Evolutionary conservation across 768 basidiomycete genomes (phyloP).

Genomic region (Amanita fuliginea): DNA sequence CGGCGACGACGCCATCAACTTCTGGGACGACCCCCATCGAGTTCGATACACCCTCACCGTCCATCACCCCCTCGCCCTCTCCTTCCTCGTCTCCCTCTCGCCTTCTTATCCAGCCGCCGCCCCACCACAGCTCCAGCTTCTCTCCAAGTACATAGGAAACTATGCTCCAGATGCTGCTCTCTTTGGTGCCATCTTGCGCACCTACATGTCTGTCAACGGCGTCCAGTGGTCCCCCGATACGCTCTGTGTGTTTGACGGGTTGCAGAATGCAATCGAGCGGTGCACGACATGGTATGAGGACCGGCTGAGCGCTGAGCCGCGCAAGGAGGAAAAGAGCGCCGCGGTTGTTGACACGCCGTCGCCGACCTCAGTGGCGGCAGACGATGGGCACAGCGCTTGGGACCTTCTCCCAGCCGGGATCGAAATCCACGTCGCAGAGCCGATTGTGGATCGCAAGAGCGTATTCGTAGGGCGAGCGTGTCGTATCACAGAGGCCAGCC

Average conservation of each 20-base stretch:
- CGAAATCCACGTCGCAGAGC: slow-evolving; percentile 60
- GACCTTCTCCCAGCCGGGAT: slow-evolving; percentile 40
- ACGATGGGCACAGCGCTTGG: neutral
- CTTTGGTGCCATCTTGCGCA: slow-evolving; percentile 70
- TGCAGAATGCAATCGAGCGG: slow-evolving; percentile 63
- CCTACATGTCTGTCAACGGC: slow-evolving; percentile 67
- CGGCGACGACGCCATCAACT: slow-evolving; percentile 51
- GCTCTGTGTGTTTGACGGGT: slow-evolving; percentile 81
- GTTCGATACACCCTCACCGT: slow-evolving; percentile 53
- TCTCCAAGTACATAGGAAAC: slow-evolving; percentile 75
- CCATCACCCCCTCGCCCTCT: slow-evolving; percentile 18
- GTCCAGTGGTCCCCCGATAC: slow-evolving; percentile 67
- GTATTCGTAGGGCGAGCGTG: slow-evolving; percentile 82
- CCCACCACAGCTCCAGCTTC: slow-evolving; percentile 75
- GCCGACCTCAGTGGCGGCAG: neutral
- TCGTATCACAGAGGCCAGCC: slow-evolving; percentile 61
- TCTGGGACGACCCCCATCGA: slow-evolving; percentile 37
- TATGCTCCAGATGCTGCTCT: slow-evolving; percentile 64
- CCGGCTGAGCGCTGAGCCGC: slow-evolving; percentile 42
- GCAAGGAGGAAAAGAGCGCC: slow-evolving; percentile 38
- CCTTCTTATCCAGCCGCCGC: slow-evolving; percentile 51
- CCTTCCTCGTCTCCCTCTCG: slow-evolving; percentile 48
- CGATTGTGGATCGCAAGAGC: slow-evolving; percentile 81
- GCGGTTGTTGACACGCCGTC: neutral
- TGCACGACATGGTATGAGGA: slow-evolving; percentile 64